phyloP scores from a whole-genome alignment of 805 yeast genomes.

The Maudiozyma pseudohumilis region DNA sequence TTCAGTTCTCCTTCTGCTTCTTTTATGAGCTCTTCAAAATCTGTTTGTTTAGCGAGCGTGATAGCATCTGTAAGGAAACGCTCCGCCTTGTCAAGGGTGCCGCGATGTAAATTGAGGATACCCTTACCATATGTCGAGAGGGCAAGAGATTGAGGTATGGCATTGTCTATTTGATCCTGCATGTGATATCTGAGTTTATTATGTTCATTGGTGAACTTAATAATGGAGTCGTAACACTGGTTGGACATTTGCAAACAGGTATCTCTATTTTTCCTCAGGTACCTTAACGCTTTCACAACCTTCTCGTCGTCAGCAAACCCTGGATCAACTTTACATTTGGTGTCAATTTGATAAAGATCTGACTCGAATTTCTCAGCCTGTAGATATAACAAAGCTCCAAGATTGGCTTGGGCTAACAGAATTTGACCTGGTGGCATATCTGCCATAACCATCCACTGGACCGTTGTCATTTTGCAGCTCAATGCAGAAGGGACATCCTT shows the following conservation, averaged over 20 bases:
- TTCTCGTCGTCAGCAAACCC: conserved; percentile 18
- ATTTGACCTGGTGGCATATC: conserved; percentile 57
- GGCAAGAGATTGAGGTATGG: conserved; percentile 58
- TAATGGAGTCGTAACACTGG: conserved; percentile 35
- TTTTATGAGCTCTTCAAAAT: conserved; percentile 48
- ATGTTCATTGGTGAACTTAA: conserved; percentile 33
- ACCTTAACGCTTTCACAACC: conserved; percentile 14
- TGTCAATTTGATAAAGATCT: conserved; percentile 29
- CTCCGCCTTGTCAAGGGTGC: conserved; percentile 48
- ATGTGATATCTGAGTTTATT: conserved; percentile 26
- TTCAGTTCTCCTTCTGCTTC: conserved; percentile 60
- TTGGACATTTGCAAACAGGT: conserved; percentile 28
- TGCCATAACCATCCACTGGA: conserved; percentile 65
- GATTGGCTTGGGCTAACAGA: conserved; percentile 54
- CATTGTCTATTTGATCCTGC: conserved; percentile 31
- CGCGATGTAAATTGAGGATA: conserved; percentile 56
- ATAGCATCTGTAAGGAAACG: conserved; percentile 58
- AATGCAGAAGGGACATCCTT: conserved; percentile 60
- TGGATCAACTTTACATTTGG: conserved; percentile 18
- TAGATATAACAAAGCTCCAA: conserved; percentile 59
- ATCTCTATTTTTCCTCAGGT: conserved; percentile 20
- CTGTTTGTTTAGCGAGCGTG: conserved; percentile 56
- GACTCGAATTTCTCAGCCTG: conserved; percentile 57
- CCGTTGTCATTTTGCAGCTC: conserved; percentile 50
- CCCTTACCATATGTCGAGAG: conserved; percentile 81